phyloP scores from a whole-genome alignment of 306 rosid genomes.

The Comarum palustre region DNA sequence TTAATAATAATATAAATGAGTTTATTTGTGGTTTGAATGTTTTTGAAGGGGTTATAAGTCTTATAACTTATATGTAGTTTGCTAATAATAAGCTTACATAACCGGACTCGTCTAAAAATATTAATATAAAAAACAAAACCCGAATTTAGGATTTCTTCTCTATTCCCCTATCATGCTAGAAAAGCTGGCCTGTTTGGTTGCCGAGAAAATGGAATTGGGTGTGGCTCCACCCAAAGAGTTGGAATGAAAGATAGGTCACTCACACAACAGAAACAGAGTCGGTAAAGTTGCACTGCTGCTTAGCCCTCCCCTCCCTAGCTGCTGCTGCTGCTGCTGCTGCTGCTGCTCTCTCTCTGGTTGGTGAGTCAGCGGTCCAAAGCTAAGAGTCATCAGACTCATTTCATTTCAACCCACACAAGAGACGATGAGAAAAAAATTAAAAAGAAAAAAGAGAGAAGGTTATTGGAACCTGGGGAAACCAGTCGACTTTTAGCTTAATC shows the following conservation, averaged over 20 bases:
- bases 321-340: no score
- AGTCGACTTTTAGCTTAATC: constrained; percentile 11
- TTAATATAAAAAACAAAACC: no score
- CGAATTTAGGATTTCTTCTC: neutral
- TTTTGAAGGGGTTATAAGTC: no score
- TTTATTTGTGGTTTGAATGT: no score
- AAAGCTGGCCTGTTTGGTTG: neutral
- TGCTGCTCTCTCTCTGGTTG: constrained; percentile 25
- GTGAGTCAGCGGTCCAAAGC: constrained; percentile 34
- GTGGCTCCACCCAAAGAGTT: constrained; percentile 5
- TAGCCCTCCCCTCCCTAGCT: neutral
- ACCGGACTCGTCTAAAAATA: no score
- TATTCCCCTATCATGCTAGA: constrained; percentile 8
- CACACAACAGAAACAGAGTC: neutral
- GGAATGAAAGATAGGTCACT: constrained; percentile 19
- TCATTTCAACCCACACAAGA: constrained; percentile 26
- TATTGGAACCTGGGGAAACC: constrained; percentile 32
- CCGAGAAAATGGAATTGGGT: neutral
- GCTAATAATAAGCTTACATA: no score
- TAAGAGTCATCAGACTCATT: constrained; percentile 25
- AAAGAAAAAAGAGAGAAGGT: neutral
- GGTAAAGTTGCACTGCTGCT: constrained; percentile 20
- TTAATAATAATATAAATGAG: no score
- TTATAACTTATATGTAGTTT: no score
- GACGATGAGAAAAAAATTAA: constrained; percentile 4